phyloP scores from a whole-genome alignment of 306 rosid species.

The Cucurbita ficifolia region DNA sequence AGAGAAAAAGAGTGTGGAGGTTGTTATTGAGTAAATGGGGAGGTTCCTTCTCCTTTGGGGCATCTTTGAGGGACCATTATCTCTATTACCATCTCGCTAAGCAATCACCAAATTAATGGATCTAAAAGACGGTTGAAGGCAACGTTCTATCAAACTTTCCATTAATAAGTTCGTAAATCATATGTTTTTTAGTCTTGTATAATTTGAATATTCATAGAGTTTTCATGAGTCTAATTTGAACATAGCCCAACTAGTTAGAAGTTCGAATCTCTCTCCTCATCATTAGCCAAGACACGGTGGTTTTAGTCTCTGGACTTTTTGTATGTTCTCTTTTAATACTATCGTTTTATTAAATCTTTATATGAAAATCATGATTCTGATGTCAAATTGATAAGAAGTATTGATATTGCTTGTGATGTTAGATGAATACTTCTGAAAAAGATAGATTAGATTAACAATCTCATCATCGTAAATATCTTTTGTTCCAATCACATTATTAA shows the following conservation, averaged over 20 bases:
- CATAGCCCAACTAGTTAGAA: neutral
- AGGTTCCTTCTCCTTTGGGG: neutral
- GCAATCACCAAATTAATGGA: slow-evolving; percentile 3
- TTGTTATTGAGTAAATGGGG: slow-evolving; percentile 1
- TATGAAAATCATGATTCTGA: neutral
- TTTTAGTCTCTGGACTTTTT: neutral
- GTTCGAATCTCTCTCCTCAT: neutral
- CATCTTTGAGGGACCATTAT: neutral
- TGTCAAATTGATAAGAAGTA: neutral
- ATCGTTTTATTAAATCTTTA: neutral
- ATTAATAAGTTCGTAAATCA: neutral
- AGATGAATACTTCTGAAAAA: neutral
- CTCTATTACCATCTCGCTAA: neutral
- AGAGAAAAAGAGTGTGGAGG: neutral
- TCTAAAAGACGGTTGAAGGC: neutral
- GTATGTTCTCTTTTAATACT: neutral
- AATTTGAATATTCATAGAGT: neutral
- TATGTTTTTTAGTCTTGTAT: neutral
- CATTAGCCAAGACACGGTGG: neutral
- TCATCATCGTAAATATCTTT: neutral
- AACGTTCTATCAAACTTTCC: neutral
- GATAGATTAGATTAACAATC: neutral
- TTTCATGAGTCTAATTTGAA: neutral
- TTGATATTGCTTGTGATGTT: neutral
- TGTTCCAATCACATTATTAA: neutral